Evolutionary conservation across 2,329 filamentous ascomycete species (phyloP), one percentile per base, ranked within the genome.

Genomic region (Trichoderma koningii): DNA sequence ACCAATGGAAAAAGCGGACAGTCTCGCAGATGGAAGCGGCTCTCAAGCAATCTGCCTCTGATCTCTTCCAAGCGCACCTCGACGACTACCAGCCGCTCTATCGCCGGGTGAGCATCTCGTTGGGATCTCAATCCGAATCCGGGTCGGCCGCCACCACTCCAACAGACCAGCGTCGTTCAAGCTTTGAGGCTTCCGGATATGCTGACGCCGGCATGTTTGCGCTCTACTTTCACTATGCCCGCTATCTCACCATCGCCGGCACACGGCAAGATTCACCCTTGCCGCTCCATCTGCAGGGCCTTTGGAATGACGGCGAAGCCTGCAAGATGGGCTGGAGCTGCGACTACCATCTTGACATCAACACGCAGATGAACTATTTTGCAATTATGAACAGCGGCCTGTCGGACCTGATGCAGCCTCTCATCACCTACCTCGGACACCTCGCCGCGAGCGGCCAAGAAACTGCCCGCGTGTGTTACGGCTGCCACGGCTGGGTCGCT

Each of bases 311-410:
- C 30, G 64, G 64, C 14, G 64, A 66, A 23, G 64, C 64, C 17
- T 66, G 64, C 45, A 62, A 61, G 15, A 66, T 66, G 64, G 64
- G 64, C 19, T 66, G 64, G 64, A 66, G 64, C 57, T 66, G 64
- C 17, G 64, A 66, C 21, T 66, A 66, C 42, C 64, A 66, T 6
- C 57, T 66, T 7, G 64, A 66, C 14, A 63, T 66, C 17, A 66
- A 66, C 52, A 63, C 59, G n/a, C 64, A 66, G 42, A 66, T 66
- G 64, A 66, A 66, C 17, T 66, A 66, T 30, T 66, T 63, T 63
- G 42, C 64, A 0, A 55, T 60, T 1, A 6, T 66, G 28, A 62
- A 62, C 12, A 48, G 64, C 23, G 64, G 57, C 5, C 19, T 66
- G 15, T 26, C 59, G 1, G 64, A 66, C 7, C 57, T 63, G 4